Evolutionary conservation across 2,329 filamentous ascomycete species (phyloP).

Genomic region (Fusarium sp.): DNA sequence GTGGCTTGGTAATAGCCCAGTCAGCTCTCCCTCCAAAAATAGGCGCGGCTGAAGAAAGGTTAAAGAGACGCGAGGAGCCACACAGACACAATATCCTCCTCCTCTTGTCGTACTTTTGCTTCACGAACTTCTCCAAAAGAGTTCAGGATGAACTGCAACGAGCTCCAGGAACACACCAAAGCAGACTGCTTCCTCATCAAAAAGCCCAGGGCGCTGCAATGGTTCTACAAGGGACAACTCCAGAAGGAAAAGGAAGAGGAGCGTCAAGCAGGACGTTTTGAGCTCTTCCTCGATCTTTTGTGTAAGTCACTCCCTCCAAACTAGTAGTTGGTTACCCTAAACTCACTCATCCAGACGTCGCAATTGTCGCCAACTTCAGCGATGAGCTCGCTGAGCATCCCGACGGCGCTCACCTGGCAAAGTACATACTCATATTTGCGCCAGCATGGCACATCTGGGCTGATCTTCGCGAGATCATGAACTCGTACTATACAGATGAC

Average conservation of each 20-base stretch:
- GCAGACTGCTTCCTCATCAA: slow-evolving; percentile 54
- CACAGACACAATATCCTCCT: slow-evolving; percentile 12
- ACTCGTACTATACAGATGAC: slow-evolving; percentile 65
- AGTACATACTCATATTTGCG: slow-evolving; percentile 62
- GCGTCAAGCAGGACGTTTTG: slow-evolving; percentile 60
- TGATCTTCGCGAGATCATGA: slow-evolving; percentile 64
- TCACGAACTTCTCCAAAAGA: neutral
- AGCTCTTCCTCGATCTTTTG: slow-evolving; percentile 63
- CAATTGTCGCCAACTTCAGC: slow-evolving; percentile 64
- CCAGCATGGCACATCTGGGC: slow-evolving; percentile 65
- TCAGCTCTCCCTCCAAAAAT: slow-evolving; percentile 35
- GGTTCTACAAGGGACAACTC: slow-evolving; percentile 59
- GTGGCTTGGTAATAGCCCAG: slow-evolving; percentile 43
- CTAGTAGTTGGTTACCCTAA: no score
- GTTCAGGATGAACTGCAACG: slow-evolving; percentile 54
- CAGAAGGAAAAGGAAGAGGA: slow-evolving; percentile 59
- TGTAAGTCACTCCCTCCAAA: slow-evolving; percentile 52
- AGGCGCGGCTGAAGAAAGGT: slow-evolving; percentile 21
- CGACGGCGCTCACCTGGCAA: slow-evolving; percentile 58
- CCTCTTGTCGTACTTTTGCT: neutral
- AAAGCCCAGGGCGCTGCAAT: slow-evolving; percentile 58
- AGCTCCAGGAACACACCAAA: slow-evolving; percentile 50
- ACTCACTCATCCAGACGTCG: slow-evolving; percentile 52
- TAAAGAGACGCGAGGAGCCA: slow-evolving; percentile 4
- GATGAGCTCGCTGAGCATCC: slow-evolving; percentile 62